These are phyloP conservation scores for Arthonia radiata DNA, from an alignment of 495 filamentous ascomycete species.

Conservation along the genomic window DNA sequence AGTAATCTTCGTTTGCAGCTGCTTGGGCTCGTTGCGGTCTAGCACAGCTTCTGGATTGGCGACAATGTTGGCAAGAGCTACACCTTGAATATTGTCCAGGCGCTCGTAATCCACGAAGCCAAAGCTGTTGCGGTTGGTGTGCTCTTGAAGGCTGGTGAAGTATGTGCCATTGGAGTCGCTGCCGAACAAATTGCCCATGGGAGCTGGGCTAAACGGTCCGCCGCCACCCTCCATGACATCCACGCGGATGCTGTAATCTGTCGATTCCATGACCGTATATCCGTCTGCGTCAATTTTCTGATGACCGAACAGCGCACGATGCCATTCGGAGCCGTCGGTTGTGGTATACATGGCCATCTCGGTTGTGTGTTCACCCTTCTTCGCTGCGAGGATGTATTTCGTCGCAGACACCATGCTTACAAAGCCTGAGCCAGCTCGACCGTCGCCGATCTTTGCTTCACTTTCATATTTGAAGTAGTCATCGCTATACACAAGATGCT, in stretches of 20 bases:
- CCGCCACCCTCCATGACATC: too few species aligned
- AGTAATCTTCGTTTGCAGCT: conserved; percentile 54
- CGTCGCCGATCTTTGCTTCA: conserved; percentile 51
- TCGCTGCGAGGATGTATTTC: conserved; percentile 63
- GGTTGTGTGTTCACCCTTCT: conserved; percentile 48
- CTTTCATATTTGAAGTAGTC: conserved; percentile 38
- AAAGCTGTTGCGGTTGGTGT: conserved; percentile 53
- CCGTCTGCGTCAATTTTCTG: conserved; percentile 62
- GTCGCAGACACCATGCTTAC: conserved; percentile 56
- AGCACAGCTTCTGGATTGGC: conserved; percentile 61
- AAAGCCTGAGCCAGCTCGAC: conserved; percentile 46
- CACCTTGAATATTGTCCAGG: conserved; percentile 66
- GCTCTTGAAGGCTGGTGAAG: conserved; percentile 68
- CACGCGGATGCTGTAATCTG: conserved; percentile 89
- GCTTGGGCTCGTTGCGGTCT: conserved; percentile 27
- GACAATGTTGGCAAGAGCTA: conserved; percentile 72
- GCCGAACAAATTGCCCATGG: conserved; percentile 69
- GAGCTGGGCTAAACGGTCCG: conserved; percentile 24
- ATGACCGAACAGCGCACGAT: conserved; percentile 69
- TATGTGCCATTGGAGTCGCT: conserved; percentile 95
- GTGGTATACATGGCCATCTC: conserved; percentile 76
- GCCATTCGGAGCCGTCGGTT: conserved; percentile 61
- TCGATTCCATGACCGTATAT: conserved; percentile 84
- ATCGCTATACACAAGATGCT: conserved; percentile 8
- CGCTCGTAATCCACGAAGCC: conserved; percentile 86